Conservation (phyloP, 805 yeast genomes). For the Candida insectorum region DNA sequence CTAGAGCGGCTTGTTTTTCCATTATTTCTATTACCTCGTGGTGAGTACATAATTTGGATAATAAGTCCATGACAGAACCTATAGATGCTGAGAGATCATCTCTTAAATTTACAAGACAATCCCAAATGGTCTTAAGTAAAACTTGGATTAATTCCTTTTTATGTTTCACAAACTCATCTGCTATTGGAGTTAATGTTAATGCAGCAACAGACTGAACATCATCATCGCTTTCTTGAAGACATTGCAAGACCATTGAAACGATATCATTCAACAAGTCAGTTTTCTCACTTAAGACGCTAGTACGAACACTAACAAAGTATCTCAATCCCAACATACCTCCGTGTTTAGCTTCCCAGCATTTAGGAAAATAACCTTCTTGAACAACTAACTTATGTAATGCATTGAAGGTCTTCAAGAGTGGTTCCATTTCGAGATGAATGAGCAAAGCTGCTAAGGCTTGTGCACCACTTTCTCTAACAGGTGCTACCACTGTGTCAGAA, state of each 20-base stretch:
- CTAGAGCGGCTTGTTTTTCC: slow-evolving; percentile 54
- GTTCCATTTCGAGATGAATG: slow-evolving; percentile 61
- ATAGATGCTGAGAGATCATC: slow-evolving; percentile 94
- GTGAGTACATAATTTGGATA: slow-evolving; percentile 83
- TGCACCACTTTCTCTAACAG: slow-evolving; percentile 95
- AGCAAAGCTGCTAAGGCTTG: slow-evolving; percentile 89
- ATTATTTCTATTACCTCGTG: slow-evolving; percentile 71
- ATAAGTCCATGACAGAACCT: slow-evolving; percentile 91
- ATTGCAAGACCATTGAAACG: slow-evolving; percentile 81
- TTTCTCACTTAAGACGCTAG: slow-evolving; percentile 65
- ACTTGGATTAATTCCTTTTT: slow-evolving; percentile 49
- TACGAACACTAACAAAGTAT: slow-evolving; percentile 86
- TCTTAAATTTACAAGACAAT: slow-evolving; percentile 72
- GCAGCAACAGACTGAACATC: slow-evolving; percentile 98
- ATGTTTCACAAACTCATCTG: slow-evolving; percentile 75
- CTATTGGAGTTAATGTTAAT: slow-evolving; percentile 85
- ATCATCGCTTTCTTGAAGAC: slow-evolving; percentile 74
- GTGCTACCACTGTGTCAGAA: slow-evolving; percentile 96
- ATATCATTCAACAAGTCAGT: slow-evolving; percentile 64
- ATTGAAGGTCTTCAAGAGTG: slow-evolving; percentile 59
- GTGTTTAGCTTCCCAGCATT: slow-evolving; percentile 95
- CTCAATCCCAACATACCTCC: slow-evolving; percentile 95
- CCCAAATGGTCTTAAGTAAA: slow-evolving; percentile 78
- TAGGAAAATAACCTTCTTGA: slow-evolving; percentile 53
- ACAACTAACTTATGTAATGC: slow-evolving; percentile 66